Conservation (phyloP, 2,329 filamentous ascomycete genomes). For the Aspergillus viridinutans region DNA sequence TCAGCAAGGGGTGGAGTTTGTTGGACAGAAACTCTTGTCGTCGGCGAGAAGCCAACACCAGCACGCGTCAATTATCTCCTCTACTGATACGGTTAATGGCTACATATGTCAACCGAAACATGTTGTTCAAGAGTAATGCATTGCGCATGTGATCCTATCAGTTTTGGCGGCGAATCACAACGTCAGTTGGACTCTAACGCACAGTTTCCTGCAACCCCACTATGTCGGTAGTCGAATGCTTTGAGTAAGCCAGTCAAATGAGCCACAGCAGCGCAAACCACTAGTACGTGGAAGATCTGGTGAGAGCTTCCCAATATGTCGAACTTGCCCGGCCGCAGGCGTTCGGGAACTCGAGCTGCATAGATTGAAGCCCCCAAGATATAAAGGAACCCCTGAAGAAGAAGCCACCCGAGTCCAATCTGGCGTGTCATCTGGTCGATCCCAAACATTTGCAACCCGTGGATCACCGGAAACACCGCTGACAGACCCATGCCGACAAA, state of each 20-base stretch:
- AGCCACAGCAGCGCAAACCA: slow-evolving; percentile 73
- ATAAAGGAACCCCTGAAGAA: slow-evolving; percentile 77
- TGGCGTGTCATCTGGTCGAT: slow-evolving; percentile 60
- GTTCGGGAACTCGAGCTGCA: slow-evolving; percentile 79
- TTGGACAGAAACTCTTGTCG: slow-evolving; percentile 16
- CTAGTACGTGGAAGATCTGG: slow-evolving; percentile 91
- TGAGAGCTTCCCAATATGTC: slow-evolving; percentile 93
- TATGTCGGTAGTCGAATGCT: slow-evolving; percentile 84
- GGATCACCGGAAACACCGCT: slow-evolving; percentile 75
- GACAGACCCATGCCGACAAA: slow-evolving; percentile 85
- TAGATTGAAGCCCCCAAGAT: slow-evolving; percentile 82
- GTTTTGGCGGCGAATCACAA: slow-evolving; percentile 12
- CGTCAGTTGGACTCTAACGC: slow-evolving; percentile 14
- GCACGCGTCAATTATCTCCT: slow-evolving; percentile 12
- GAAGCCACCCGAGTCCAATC: slow-evolving; percentile 76
- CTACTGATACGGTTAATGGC: slow-evolving; percentile 14
- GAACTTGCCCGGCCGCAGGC: slow-evolving; percentile 69
- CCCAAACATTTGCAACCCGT: slow-evolving; percentile 68
- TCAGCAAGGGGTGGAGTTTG: slow-evolving; percentile 13
- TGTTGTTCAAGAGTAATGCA: slow-evolving; percentile 7
- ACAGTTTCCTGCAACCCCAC: slow-evolving; percentile 52
- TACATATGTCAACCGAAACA: slow-evolving; percentile 13
- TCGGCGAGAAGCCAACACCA: slow-evolving; percentile 11
- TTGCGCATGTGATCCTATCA: slow-evolving; percentile 17
- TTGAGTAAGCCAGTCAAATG: slow-evolving; percentile 77